Conservation (phyloP, 768 basidiomycete genomes). For the Mycena capillaripes region DNA sequence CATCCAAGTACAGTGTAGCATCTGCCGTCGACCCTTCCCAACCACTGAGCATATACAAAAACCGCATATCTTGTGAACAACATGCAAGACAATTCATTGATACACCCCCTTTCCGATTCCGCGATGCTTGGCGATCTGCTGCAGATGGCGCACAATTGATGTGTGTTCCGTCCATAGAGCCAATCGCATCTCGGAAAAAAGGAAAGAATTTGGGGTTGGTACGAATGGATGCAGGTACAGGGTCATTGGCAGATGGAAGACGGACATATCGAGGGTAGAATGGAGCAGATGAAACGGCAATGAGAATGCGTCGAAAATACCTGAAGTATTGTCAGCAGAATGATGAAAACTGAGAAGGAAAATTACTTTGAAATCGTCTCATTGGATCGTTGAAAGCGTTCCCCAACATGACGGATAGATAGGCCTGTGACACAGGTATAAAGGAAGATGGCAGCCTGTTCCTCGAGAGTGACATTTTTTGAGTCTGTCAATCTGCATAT, state of each 20-base stretch:
- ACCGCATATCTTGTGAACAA: constrained; percentile 40
- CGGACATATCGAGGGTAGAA: constrained; percentile 46
- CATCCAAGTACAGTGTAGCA: constrained; percentile 35
- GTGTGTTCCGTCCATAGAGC: constrained; percentile 53
- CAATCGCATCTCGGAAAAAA: constrained; percentile 46
- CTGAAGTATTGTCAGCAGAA: constrained; percentile 34
- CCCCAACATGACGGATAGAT: constrained; percentile 36
- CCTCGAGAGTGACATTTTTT: constrained; percentile 29
- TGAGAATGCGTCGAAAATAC: constrained; percentile 46
- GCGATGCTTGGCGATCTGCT: constrained; percentile 19
- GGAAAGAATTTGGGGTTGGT: constrained; percentile 50
- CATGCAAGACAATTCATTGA: constrained; percentile 46
- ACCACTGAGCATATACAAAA: constrained; percentile 41
- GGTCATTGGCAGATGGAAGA: constrained; percentile 25
- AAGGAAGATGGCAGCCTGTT: constrained; percentile 45
- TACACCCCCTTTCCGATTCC: constrained; percentile 38
- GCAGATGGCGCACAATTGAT: constrained; percentile 40
- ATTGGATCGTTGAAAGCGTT: constrained; percentile 33
- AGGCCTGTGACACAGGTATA: constrained; percentile 43
- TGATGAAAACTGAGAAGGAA: background rate
- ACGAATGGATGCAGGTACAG: constrained; percentile 39
- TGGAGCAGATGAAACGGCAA: constrained; percentile 38
- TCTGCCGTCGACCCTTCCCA: constrained; percentile 43
- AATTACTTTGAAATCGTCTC: constrained; percentile 37
- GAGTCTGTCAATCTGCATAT: background rate